Evolutionary conservation across 108 stramenopile genomes (phyloP).

Genomic region (Nitzschia putrida): DNA sequence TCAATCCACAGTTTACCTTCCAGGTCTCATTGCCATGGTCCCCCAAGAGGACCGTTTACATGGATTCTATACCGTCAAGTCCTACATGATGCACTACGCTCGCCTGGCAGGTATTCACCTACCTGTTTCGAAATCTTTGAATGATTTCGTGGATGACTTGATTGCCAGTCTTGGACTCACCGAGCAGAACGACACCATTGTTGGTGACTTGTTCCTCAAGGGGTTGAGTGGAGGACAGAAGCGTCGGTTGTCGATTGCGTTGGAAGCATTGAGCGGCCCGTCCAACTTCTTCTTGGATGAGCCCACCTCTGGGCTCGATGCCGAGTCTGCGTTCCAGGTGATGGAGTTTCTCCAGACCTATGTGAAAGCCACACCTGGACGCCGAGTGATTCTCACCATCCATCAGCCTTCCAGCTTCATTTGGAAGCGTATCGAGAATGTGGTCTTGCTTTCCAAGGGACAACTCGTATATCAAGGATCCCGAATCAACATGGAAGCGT

Average conservation of each 20-base stretch:
- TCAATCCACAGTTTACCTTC: conserved; percentile 38
- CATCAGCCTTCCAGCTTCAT: conserved; percentile 54
- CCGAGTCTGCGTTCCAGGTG: conserved; percentile 53
- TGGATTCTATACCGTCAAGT: conserved; percentile 57
- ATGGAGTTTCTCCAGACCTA: conserved; percentile 63
- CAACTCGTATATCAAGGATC: conserved; percentile 55
- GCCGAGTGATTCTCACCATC: conserved; percentile 61
- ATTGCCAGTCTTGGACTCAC: conserved; percentile 50
- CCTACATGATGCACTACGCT: conserved; percentile 60
- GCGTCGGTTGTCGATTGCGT: conserved; percentile 69
- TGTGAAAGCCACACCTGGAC: conserved; percentile 32
- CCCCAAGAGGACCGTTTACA: conserved; percentile 56
- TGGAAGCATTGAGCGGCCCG: conserved; percentile 58
- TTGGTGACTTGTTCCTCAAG: conserved; percentile 67
- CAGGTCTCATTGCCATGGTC: conserved; percentile 47
- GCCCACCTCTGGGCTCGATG: conserved; percentile 22
- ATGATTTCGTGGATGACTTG: conserved; percentile 36
- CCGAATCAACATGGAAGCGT: conserved; percentile 51
- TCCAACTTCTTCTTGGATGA: conserved; percentile 52
- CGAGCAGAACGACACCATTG: conserved; percentile 53
- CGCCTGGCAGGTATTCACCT: conserved; percentile 21
- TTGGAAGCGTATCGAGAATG: conserved; percentile 62
- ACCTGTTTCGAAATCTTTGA: conserved; percentile 19
- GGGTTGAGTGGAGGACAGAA: conserved; percentile 80
- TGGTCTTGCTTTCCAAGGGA: conserved; percentile 52